Evolutionary conservation across 169 alveolate genomes (phyloP).

Genomic region (Fabrea salina): DNA sequence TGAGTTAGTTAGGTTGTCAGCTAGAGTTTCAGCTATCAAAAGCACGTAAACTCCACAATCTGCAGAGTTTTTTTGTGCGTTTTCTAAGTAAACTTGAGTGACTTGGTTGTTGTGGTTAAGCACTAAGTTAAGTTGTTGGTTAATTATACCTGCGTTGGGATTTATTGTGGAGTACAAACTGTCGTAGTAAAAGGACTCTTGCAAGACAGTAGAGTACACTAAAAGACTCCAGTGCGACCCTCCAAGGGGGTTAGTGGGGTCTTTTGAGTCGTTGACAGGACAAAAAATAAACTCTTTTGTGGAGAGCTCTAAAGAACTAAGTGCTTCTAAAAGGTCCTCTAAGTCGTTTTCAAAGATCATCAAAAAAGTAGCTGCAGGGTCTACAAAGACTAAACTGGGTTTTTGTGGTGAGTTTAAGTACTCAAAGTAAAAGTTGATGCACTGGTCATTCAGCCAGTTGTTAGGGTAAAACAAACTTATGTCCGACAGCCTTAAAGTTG

Average conservation of each 20-base stretch:
- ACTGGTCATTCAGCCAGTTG: background rate
- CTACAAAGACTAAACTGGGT: background rate
- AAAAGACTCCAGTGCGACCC: constrained; percentile 3
- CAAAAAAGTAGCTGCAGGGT: background rate
- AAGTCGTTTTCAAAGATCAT: background rate
- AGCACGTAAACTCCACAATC: constrained; percentile 1
- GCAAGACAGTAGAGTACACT: background rate
- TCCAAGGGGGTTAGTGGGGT: background rate
- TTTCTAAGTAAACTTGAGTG: background rate
- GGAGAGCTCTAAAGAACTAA: background rate
- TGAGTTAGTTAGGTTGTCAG: too few relatives aligned
- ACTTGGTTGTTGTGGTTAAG: background rate
- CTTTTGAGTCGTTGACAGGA: background rate
- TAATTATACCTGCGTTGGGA: background rate
- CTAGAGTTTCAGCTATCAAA: constrained; percentile 1
- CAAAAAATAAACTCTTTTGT: background rate
- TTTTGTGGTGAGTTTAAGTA: background rate
- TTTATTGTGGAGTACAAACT: background rate
- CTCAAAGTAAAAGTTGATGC: background rate
- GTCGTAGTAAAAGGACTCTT: background rate
- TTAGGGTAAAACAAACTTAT: background rate
- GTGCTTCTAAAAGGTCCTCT: constrained; percentile 1
- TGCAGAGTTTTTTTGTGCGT: background rate
- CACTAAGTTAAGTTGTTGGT: background rate
- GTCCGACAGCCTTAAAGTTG: background rate